Evolutionary conservation across 129 eudicot genomes (phyloP), one percentile per base, ranked within the genome.

Genomic region (Silybum marianum): DNA sequence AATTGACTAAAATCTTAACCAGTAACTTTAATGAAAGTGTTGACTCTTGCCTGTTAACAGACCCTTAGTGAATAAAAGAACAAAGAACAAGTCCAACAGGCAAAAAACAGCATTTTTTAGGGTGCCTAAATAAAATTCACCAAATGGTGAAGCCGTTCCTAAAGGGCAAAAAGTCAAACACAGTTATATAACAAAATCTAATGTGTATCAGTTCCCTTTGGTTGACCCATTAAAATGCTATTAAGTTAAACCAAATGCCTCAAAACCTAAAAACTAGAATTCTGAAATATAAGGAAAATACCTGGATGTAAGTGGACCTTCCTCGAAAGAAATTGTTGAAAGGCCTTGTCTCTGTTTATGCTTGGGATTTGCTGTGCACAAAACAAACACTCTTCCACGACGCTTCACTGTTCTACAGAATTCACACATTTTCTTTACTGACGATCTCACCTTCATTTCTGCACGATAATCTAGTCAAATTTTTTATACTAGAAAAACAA

Each of bases 361-460:
- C 79, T 85, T 85, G 48, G 88, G 88, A 81, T 85, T 85, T n/a
- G 88, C 88, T 0, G 88, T 28, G 63, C 88, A 85, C 21, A 81
- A 9, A 63, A 85, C 82, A 78, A 80, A 85, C 9, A 85, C 88
- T 85, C 85, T 81, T 54, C 88, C 88, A 63, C 88, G 88, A 71
- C 88, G 88, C 51, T 85, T 85, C 74, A 85, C 88, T 67, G 85
- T 85, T 85, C 79, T 81, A 65, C 88, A 85, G 44, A 81, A 85
- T 48, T 81, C 88, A 72, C 88, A 85, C 88, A 85, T 81, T 85
- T 81, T 85, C 88, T 85, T 85, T 78, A 85, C 88, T 34, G 88
- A 85, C 3, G 88, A 85, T 71, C 88, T 76, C 48, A 85, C 88
- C 88, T 85, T 85, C 88, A 85, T 85, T 70, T 80, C 82, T 81